Evolutionary conservation across 805 yeast genomes (phyloP), one percentile per base, ranked within the genome.

Genomic region (Pichia deserticola): DNA sequence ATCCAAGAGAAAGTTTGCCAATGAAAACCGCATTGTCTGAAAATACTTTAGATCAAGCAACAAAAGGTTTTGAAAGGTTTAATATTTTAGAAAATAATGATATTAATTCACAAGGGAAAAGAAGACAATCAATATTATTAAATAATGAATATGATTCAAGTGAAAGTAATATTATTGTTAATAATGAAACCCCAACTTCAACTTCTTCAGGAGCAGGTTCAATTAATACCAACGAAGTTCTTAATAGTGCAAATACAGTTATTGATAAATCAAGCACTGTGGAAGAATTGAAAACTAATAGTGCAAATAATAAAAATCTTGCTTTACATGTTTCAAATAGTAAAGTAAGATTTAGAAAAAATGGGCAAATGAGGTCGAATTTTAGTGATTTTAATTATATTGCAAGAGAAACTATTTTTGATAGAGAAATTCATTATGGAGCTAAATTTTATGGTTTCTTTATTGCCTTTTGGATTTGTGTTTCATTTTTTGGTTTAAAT

Each of bases 381-480:
- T 80, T 81, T 58, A 73, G 75, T 5, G 87, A 82, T 60, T 70
- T 79, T 25, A 70, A 70, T 29, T 79, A 81, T 56, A 56, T 57
- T 27, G 60, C 66, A 8, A 59, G 75, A 34, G 63, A 75, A 5
- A 65, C 77, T 7, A 80, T 84, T 15, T 72, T 84, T 53, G 90
- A 84, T 59, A 67, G 74, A 13, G 72, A 69, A 5, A 60, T 65
- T 32, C 68, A 72, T 52, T 67, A 68, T 46, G 67, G 73, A 1
- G 65, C 80, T 4, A 69, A 71, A 48, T 89, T 87, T 63, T 81
- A 78, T 57, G 98, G 98, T 2, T 76, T 93, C 52, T 92, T 81
- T 64, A 83, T 88, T 5, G 75, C 89, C 44, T 79, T 81, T 54
- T 88, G 96, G 96, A 68, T 86, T 48, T 77, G 78, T 5, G 75